A percentile compares a stretch with the other conserved stretches of the same genome.
These are phyloP conservation scores for Bonia amplexicaulis DNA, from an alignment of 176 grass and related monocot species.

Conservation along the genomic window DNA sequence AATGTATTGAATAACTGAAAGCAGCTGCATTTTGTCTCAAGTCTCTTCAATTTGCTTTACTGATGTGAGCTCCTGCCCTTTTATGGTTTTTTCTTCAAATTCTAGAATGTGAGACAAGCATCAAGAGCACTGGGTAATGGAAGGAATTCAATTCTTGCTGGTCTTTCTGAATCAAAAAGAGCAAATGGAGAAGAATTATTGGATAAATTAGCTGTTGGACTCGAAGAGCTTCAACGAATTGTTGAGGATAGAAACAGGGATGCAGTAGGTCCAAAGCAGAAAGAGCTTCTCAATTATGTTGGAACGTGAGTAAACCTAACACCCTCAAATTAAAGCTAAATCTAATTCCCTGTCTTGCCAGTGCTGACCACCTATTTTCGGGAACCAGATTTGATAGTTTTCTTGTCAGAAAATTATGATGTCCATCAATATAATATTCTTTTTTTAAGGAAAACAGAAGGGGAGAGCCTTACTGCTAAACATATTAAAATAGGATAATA, in stretches of 20 bases:
- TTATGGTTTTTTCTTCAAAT: constrained; percentile 18
- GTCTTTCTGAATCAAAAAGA: constrained; percentile 91
- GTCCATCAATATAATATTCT: background rate
- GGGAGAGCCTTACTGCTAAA: too few relatives aligned
- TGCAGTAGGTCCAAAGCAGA: constrained; percentile 88
- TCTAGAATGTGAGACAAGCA: constrained; percentile 91
- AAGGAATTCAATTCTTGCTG: constrained; percentile 60
- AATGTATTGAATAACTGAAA: constrained; percentile 9
- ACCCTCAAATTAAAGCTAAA: constrained; percentile 13
- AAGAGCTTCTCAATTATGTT: constrained; percentile 94
- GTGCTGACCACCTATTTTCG: background rate
- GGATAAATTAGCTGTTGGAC: constrained; percentile 71
- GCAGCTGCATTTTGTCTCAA: background rate
- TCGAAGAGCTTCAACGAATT: constrained; percentile 80
- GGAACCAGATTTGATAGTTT: background rate
- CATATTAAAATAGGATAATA: too few relatives aligned
- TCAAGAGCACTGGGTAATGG: constrained; percentile 74
- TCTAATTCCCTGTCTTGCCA: background rate
- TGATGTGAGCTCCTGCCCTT: background rate
- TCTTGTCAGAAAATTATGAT: background rate
- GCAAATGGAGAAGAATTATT: constrained; percentile 74
- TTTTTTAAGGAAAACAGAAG: background rate
- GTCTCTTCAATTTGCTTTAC: constrained; percentile 13
- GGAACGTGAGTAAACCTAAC: constrained; percentile 60
- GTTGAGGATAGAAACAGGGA: constrained; percentile 82